Percentiles rank a stretch among this genome's conserved stretches.
Conservation (phyloP, 2,329 filamentous ascomycete species). For the Colletotrichum orbiculare region DNA sequence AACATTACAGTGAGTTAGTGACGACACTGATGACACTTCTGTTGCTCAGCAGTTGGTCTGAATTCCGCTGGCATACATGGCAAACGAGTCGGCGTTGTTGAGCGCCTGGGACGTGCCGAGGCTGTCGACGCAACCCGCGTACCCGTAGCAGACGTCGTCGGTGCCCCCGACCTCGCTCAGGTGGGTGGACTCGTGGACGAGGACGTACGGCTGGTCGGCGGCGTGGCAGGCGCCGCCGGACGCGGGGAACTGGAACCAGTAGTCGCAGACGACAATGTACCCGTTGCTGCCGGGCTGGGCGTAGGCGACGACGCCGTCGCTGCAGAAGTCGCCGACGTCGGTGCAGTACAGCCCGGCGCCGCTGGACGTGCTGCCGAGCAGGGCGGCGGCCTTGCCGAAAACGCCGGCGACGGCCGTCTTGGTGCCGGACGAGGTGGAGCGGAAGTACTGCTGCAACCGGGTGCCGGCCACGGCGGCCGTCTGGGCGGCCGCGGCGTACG, state of each 20-base stretch:
- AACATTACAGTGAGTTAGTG: too few species aligned
- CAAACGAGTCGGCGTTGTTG: constrained; percentile 37
- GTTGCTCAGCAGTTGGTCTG: constrained; percentile 7
- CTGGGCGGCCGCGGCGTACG: constrained; percentile 61
- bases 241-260: constrained; percentile 65
- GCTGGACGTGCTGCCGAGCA: constrained; percentile 54
- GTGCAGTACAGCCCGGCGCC: constrained; percentile 63
- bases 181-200: constrained; percentile 75
- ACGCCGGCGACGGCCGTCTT: constrained; percentile 59
- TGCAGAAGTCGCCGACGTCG: constrained; percentile 60
- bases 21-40: neutral
- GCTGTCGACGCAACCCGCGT: constrained; percentile 40
- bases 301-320: constrained; percentile 65
- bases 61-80: constrained; percentile 34
- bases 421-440: constrained; percentile 53
- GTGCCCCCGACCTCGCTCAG: constrained; percentile 67
- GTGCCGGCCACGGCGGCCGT: constrained; percentile 49
- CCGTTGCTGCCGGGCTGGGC: constrained; percentile 63
- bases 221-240: constrained; percentile 64
- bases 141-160: constrained; percentile 37
- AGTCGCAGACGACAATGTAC: constrained; percentile 71
- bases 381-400: constrained; percentile 55
- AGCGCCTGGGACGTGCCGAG: constrained; percentile 28
- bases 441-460: constrained; percentile 68
- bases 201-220: constrained; percentile 66